Evolutionary conservation across 2,329 filamentous ascomycete species (phyloP).

Genomic region (Aureobasidium melanogenum): DNA sequence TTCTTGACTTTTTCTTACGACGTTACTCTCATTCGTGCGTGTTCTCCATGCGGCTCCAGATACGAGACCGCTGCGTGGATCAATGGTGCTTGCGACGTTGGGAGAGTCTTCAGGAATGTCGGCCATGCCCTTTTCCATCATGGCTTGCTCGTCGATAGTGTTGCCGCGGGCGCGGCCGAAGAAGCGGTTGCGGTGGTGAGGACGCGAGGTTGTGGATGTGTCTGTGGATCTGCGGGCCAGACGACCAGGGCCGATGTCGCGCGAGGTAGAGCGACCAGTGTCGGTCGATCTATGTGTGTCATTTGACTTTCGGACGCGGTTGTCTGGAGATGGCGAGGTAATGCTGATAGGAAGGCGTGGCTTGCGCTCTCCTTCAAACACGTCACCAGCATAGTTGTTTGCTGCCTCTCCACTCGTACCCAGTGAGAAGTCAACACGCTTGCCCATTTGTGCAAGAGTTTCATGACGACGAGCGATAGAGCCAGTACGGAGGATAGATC

Average conservation of each 20-base stretch:
- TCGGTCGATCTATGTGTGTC: constrained; percentile 18
- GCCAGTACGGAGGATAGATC: constrained; percentile 11
- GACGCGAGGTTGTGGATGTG: constrained; percentile 21
- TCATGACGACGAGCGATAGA: constrained; percentile 27
- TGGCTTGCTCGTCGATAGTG: constrained; percentile 19
- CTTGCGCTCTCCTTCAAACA: constrained; percentile 47
- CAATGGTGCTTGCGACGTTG: constrained; percentile 16
- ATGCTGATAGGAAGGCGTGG: constrained; percentile 33
- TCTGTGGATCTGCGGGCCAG: constrained; percentile 24
- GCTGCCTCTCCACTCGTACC: constrained; percentile 54
- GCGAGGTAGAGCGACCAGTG: constrained; percentile 20
- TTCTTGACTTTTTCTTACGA: neutral
- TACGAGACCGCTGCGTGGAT: constrained; percentile 25
- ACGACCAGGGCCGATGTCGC: constrained; percentile 19
- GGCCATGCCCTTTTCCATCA: constrained; percentile 29
- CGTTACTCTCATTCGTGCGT: constrained; percentile 22
- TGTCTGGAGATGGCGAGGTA: constrained; percentile 25
- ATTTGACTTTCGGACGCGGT: constrained; percentile 17
- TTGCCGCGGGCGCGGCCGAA: constrained; percentile 38
- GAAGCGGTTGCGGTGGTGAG: constrained; percentile 54
- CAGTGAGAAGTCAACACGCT: constrained; percentile 61
- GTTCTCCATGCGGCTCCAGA: constrained; percentile 23
- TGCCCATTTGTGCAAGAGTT: constrained; percentile 48
- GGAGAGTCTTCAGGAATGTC: constrained; percentile 26
- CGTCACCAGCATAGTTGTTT: constrained; percentile 53